Evolutionary conservation across 305 asterid genomes (phyloP).

Genomic region (Solanum aculeatissimum): DNA sequence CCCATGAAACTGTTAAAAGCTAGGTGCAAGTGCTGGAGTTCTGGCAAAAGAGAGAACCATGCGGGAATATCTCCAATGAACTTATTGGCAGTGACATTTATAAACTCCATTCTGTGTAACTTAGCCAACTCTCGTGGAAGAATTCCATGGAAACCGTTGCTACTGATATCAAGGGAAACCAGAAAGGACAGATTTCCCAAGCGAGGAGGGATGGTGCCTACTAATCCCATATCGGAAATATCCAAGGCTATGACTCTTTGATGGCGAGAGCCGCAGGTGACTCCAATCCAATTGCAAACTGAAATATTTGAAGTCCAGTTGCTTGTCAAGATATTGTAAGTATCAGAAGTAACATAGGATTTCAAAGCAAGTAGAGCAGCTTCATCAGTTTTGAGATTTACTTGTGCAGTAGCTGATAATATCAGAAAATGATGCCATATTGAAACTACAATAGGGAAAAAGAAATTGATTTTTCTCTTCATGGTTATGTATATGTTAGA

Average conservation of each 20-base stretch:
- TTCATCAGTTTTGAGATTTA: constrained; percentile 17
- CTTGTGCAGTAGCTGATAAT: constrained; percentile 1
- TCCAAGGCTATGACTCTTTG: constrained; percentile 13
- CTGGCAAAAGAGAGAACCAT: constrained; percentile 5
- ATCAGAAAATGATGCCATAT: constrained; percentile 1
- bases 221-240: constrained; percentile 15
- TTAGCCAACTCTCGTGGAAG: constrained; percentile 14
- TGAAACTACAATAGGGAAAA: not conserved
- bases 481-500: not conserved
- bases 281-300: constrained; percentile 32
- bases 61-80: constrained; percentile 15
- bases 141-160: constrained; percentile 16
- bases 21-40: constrained; percentile 10
- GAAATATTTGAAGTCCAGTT: constrained; percentile 19
- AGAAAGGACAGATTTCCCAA: constrained; percentile 32
- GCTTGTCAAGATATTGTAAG: constrained; percentile 3
- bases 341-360: constrained; percentile 17
- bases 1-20: constrained; percentile 15
- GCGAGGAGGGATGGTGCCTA: constrained; percentile 17
- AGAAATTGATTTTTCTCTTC: not conserved
- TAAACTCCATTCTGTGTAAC: constrained; percentile 6
- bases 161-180: constrained; percentile 12
- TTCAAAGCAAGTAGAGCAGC: constrained; percentile 20
- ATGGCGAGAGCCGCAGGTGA: constrained; percentile 10
- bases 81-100: constrained; percentile 9